phyloP scores from a whole-genome alignment of 2,329 filamentous ascomycete genomes.

The Monosporascus sp. region DNA sequence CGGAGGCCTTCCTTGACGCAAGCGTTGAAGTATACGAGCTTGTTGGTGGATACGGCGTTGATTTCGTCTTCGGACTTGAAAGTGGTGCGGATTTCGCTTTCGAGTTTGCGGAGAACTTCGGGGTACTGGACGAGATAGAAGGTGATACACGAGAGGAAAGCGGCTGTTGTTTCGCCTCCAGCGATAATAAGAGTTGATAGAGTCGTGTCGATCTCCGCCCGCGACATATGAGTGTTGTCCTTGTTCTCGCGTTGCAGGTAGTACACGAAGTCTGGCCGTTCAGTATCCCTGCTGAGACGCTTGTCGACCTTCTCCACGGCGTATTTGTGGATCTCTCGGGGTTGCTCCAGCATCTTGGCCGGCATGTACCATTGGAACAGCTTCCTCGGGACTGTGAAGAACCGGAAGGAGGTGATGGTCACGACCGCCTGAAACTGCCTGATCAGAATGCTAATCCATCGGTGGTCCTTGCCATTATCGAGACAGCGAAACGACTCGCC shows the following conservation, averaged over 20 bases:
- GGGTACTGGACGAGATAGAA: constrained; percentile 35
- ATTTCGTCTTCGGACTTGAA: constrained; percentile 34
- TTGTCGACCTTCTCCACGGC: neutral
- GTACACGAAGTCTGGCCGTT: neutral
- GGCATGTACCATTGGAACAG: neutral
- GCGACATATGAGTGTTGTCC: neutral
- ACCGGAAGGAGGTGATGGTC: neutral
- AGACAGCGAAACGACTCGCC: neutral
- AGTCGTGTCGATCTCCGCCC: neutral
- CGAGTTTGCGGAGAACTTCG: constrained; percentile 30
- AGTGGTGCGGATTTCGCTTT: constrained; percentile 33
- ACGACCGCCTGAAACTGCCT: neutral
- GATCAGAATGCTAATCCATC: neutral
- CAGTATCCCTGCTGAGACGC: neutral
- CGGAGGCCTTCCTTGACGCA: constrained; percentile 31
- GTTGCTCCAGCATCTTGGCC: neutral
- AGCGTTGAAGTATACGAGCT: constrained; percentile 28
- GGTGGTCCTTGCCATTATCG: neutral
- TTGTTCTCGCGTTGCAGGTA: neutral
- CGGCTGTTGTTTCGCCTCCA: constrained; percentile 45
- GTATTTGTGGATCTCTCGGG: neutral
- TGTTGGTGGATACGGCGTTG: constrained; percentile 20
- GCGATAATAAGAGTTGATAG: constrained; percentile 30
- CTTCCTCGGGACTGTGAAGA: neutral
- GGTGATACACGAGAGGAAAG: constrained; percentile 30